Conservation (phyloP, 129 eudicot genomes). For the Helianthus tuberosus region DNA sequence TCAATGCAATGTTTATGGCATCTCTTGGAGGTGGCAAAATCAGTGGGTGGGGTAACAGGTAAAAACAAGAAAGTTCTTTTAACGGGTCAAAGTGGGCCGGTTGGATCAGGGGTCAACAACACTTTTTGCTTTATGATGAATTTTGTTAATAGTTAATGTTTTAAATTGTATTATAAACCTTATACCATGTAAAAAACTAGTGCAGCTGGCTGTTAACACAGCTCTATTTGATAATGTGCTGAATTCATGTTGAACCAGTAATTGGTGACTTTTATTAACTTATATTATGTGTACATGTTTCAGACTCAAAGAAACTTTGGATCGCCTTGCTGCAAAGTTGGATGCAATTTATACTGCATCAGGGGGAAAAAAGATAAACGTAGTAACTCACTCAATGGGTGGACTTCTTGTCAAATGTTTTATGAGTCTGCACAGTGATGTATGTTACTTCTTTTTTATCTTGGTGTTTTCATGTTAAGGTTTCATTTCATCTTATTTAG, state of each 20-base stretch:
- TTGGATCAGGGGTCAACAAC: neutral
- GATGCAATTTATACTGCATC: conserved; percentile 81
- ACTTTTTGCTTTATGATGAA: neutral
- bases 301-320: conserved; percentile 78
- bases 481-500: neutral
- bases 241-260: neutral
- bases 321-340: conserved; percentile 70
- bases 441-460: conserved; percentile 25
- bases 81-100: neutral
- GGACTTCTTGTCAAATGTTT: conserved; percentile 96
- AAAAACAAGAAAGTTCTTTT: neutral
- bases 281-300: conserved; percentile 1
- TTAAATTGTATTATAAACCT: neutral
- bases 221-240: conserved; percentile 6
- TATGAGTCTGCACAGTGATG: conserved; percentile 82
- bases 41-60: neutral
- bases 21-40: conserved; percentile 2
- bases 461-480: neutral
- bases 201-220: neutral
- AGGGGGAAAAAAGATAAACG: conserved; percentile 82
- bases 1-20: neutral
- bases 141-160: neutral
- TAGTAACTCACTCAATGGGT: conserved; percentile 97
- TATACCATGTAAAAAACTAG: neutral
- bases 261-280: neutral